phyloP scores from a whole-genome alignment of 2,329 filamentous ascomycete species.

The Daldinia sp. region DNA sequence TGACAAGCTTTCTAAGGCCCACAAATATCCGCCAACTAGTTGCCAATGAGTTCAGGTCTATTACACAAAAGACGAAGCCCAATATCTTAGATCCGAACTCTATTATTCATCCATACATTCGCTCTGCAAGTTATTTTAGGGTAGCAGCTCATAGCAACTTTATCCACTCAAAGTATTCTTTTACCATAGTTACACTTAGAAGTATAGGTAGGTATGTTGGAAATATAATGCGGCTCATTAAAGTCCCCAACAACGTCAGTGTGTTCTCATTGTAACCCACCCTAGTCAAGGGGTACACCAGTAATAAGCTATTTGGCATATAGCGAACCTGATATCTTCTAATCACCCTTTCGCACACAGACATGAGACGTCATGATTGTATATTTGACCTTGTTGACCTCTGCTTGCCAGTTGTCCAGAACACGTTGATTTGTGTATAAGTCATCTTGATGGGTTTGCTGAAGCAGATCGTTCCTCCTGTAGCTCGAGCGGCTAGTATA shows the following conservation, averaged over 20 bases:
- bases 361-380: not conserved
- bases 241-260: too few relatives aligned
- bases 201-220: too few relatives aligned
- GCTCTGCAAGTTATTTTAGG: not conserved
- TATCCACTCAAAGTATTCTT: too few relatives aligned
- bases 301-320: not conserved
- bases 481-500: not conserved
- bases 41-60: conserved; percentile 14
- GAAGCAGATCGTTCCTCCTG: not conserved
- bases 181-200: too few relatives aligned
- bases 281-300: too few relatives aligned
- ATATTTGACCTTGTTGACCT: not conserved
- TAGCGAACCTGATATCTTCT: not conserved
- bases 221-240: too few relatives aligned
- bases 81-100: not conserved
- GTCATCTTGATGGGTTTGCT: not conserved
- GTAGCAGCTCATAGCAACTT: too few relatives aligned
- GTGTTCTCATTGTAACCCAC: too few relatives aligned
- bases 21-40: conserved; percentile 30
- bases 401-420: not conserved
- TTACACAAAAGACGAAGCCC: not conserved
- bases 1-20: conserved; percentile 17
- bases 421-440: not conserved
- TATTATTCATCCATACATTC: not conserved
- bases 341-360: not conserved